Evolutionary conservation across 2,329 filamentous ascomycete genomes (phyloP).

Genomic region (Cadophora sp.): DNA sequence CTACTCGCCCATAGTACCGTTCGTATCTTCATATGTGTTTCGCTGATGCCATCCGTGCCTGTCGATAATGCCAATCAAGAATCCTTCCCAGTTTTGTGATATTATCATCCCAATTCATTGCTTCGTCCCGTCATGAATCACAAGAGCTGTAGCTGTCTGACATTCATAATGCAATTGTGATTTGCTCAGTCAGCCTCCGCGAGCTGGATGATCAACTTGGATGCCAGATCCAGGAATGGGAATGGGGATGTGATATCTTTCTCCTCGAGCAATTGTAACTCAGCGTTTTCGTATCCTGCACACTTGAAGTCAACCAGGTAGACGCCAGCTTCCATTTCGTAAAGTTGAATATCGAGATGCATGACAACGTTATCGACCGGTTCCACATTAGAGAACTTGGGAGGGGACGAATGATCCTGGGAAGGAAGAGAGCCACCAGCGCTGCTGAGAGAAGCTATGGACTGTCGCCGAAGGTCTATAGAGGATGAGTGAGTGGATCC

Average conservation of each 20-base stretch:
- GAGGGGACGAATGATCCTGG: slow-evolving; percentile 35
- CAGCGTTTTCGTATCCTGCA: slow-evolving; percentile 85
- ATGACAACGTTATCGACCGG: slow-evolving; percentile 68
- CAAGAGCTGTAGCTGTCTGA: neutral
- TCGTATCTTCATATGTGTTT: slow-evolving; percentile 5
- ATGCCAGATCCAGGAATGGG: slow-evolving; percentile 93
- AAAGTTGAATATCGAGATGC: slow-evolving; percentile 95
- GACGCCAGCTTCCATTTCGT: slow-evolving; percentile 89
- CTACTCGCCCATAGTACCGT: neutral
- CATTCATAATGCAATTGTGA: neutral
- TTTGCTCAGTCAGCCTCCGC: slow-evolving; percentile 73
- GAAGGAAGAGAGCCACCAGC: slow-evolving; percentile 41
- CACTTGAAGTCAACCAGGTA: slow-evolving; percentile 99
- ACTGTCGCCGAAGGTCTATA: slow-evolving; percentile 52
- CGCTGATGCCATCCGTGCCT: slow-evolving; percentile 11
- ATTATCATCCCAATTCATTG: slow-evolving; percentile 9
- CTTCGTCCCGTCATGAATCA: slow-evolving; percentile 18
- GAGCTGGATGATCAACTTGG: slow-evolving; percentile 89
- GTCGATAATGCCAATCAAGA: slow-evolving; percentile 14
- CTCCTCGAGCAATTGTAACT: slow-evolving; percentile 81
- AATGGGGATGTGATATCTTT: slow-evolving; percentile 96
- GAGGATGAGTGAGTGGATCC: slow-evolving; percentile 55
- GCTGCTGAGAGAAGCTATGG: slow-evolving; percentile 44
- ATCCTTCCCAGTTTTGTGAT: neutral
- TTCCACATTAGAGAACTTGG: slow-evolving; percentile 27